These are phyloP conservation scores for Nectriaceae sp. DNA, from an alignment of 2,329 filamentous ascomycete species.

Conservation along the genomic window DNA sequence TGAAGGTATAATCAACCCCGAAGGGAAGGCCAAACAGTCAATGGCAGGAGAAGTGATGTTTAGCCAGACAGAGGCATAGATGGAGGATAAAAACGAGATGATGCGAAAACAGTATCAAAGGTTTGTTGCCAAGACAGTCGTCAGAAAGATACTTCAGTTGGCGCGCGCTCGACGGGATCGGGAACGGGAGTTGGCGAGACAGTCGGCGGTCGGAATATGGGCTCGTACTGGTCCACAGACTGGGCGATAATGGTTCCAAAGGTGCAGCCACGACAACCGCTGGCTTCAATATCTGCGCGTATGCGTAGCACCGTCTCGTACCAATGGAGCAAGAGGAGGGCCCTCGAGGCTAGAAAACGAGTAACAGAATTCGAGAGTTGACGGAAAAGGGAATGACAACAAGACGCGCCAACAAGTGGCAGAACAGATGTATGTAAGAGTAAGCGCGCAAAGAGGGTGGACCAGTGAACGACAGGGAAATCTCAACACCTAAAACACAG, in stretches of 20 bases:
- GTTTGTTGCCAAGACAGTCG: slow-evolving; percentile 2
- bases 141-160: slow-evolving; percentile 3
- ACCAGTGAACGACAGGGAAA: background rate
- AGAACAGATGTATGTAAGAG: background rate
- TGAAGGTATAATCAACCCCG: slow-evolving; percentile 4
- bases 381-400: background rate
- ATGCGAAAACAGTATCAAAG: slow-evolving; percentile 6
- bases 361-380: slow-evolving; percentile 1
- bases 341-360: slow-evolving; percentile 8
- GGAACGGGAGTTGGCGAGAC: slow-evolving; percentile 5
- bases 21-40: slow-evolving; percentile 11
- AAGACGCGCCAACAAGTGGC: background rate
- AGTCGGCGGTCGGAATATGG: slow-evolving; percentile 20
- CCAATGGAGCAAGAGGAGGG: slow-evolving; percentile 19
- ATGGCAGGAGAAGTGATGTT: slow-evolving; percentile 1
- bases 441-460: background rate
- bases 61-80: slow-evolving; percentile 15
- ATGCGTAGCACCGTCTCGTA: slow-evolving; percentile 12
- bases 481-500: background rate
- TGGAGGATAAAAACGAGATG: slow-evolving; percentile 8
- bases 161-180: slow-evolving; percentile 13
- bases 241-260: slow-evolving; percentile 12
- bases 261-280: slow-evolving; percentile 15
- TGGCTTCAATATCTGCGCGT: slow-evolving; percentile 10
- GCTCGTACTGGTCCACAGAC: slow-evolving; percentile 15